Base-by-base conservation (phyloP, 2,329 filamentous ascomycete species). In the Sporothrix schenckii region DNA sequence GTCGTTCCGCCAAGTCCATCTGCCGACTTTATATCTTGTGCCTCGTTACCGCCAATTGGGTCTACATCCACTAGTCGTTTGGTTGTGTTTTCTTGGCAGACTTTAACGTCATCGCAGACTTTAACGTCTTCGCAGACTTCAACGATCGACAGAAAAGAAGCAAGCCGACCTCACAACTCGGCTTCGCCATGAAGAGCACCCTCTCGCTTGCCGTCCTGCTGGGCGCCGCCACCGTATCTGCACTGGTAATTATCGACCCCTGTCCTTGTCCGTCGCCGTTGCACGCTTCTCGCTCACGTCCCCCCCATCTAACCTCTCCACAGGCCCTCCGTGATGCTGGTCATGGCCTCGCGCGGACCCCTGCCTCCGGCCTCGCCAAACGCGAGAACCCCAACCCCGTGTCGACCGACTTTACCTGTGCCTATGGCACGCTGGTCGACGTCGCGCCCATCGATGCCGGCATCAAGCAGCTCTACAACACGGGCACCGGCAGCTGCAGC, bases 381-480 rank as follows among this genome's bases (percentile, higher is more conserved):
- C 41, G 41, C 3, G 41, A 60, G 16, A 68, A 60, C 41, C 41
- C 39, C 66, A 68, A 11, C 53, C 54, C 66, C 53, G 44, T 68
- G 10, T 65, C 66, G 10, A 68, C 54, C 16, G 41, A 68, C 41
- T 60, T n/a, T 24, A 68, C 53, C 41, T 68, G 66, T 19, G 47
- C 52, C 54, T 68, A 68, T 24, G 66, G 66, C 66, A 30, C 21
- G 11, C 19, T 34, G 10, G 66, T 68, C 24, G 66, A 68, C 47
- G 66, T 58, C 27, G 13, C 54, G 11, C 27, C 66, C 24, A 68
- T 68, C 24, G 54, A 68, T 19, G 66, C 27, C 24, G 52, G 66
- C 41, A 60, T 68, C 53, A 60, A 60, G 24, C 41, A 60, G 24
- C 66, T 68, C 13, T 68, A 68, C 66, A 58, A 49, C 16, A 68